Base-by-base conservation (phyloP, 2,329 filamentous ascomycete species). In the Penicillium oxalicum region DNA sequence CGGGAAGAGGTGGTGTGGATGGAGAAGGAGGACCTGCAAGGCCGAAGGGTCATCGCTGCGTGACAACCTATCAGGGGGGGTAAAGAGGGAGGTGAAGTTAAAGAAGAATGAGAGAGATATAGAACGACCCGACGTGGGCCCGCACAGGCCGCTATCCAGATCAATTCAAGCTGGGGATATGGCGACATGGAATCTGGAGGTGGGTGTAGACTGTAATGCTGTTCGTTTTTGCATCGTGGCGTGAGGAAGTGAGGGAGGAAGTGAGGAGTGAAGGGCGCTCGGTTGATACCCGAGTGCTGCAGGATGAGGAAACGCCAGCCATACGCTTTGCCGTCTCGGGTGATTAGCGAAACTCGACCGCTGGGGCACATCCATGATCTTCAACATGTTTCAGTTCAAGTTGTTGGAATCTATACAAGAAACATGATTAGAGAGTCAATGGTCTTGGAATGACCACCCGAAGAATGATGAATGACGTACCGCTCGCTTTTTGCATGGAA, bases 401-500 rank as follows among this genome's bases (percentile, higher is more conserved):
- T 69, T 95, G 89, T 71, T 98, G 93, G 68, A 91, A 95, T 62
- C 89, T 94, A 57, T 61, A 40, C 38, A 13, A 43, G 36, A 49
- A 42, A 57, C 39, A 58, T 53, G 38, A 48, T 40, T 35, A 28
- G 13, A 4, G 4, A 36, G 11, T 27, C 4, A 25, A 34, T 37
- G 6, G 27, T 18, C 27, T 29, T 33, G n/a, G 13, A 4, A n/a
- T 6, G 53, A 8, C 13, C 29, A 32, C 8, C 8, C 11, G 29
- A 5, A 7, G 7, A 11, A 32, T 7, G 11, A 32, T 11, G 29
- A 35, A 33, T 26, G 11, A 80, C 87, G 73, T 72, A 96, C 88
- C 91, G 95, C 74, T 97, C 91, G 72, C 91, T 97, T 74, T 95
- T 95, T 9, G 88, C 87, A 73, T 98, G 93, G 68, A 95, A 98